phyloP scores from a whole-genome alignment of 495 filamentous ascomycete species.

The Podospora pseudopauciseta region DNA sequence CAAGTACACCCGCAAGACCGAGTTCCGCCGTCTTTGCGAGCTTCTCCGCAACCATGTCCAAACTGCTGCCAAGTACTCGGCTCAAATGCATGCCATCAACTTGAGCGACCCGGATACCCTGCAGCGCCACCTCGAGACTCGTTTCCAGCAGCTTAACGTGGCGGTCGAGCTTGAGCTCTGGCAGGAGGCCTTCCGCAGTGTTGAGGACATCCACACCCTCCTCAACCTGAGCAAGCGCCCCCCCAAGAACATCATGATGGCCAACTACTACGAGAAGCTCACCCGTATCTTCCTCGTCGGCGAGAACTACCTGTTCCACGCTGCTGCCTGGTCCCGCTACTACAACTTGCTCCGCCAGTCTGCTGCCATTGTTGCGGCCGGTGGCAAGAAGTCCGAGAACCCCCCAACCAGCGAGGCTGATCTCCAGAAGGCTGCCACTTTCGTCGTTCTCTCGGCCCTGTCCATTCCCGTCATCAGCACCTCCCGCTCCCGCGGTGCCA shows the following conservation, averaged over 20 bases:
- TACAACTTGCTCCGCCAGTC: constrained; percentile 94
- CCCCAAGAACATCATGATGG: constrained; percentile 99
- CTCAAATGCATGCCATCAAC: constrained; percentile 99
- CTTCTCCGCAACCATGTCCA: constrained; percentile 97
- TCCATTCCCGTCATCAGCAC: constrained; percentile 99
- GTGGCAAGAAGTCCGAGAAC: constrained; percentile 88
- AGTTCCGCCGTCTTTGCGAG: constrained; percentile 97
- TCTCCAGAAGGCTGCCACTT: constrained; percentile 79
- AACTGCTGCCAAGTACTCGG: constrained; percentile 97
- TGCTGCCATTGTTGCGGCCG: constrained; percentile 75
- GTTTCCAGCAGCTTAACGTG: constrained; percentile 97
- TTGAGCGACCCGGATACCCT: constrained; percentile 95
- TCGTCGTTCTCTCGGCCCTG: constrained; percentile 91
- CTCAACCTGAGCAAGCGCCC: constrained; percentile 97
- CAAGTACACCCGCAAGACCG: constrained; percentile 97
- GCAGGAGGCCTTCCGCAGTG: constrained; percentile 98
- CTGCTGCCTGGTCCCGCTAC: constrained; percentile 93
- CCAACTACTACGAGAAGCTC: constrained; percentile 99
- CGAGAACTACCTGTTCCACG: constrained; percentile 99
- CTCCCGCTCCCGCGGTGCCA: constrained; percentile 86
- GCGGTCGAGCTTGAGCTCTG: constrained; percentile 96
- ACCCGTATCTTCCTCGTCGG: constrained; percentile 97
- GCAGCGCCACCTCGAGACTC: constrained; percentile 93
- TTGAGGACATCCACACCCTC: constrained; percentile 98
- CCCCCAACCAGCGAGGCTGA: constrained; percentile 84